Evolutionary conservation across 163 green algal species (phyloP).

Genomic region (Chlorella variabilis): DNA sequence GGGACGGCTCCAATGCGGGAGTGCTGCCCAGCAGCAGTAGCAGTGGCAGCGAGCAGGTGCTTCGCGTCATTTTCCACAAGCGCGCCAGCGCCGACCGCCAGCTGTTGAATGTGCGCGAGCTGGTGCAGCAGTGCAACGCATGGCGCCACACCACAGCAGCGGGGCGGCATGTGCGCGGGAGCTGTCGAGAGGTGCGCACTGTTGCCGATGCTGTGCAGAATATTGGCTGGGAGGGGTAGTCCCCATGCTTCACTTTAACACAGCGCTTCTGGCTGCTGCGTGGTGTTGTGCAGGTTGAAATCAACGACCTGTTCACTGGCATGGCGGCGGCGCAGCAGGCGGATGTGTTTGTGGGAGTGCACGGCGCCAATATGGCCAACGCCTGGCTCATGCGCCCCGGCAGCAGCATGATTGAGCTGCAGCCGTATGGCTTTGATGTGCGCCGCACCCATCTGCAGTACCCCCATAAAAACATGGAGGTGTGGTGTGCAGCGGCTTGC

Average conservation of each 20-base stretch:
- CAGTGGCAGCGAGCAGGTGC: neutral
- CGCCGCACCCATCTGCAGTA: neutral
- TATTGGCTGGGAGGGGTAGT: too few relatives aligned
- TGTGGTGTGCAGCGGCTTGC: neutral
- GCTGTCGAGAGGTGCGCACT: conserved; percentile 12
- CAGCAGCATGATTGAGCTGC: conserved; percentile 17
- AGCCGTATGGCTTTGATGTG: conserved; percentile 13
- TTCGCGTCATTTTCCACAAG: conserved; percentile 2
- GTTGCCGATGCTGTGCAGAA: neutral
- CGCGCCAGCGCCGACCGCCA: neutral
- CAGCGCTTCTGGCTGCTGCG: neutral
- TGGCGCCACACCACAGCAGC: neutral
- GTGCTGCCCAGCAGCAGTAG: neutral
- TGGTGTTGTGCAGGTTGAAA: neutral
- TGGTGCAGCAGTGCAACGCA: neutral
- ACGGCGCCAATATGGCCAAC: conserved; percentile 22
- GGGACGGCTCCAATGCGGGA: too few relatives aligned
- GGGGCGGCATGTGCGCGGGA: neutral
- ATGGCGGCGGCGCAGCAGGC: conserved; percentile 19
- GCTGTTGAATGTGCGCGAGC: conserved; percentile 17
- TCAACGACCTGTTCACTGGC: neutral
- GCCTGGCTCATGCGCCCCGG: conserved; percentile 27
- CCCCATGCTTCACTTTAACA: neutral
- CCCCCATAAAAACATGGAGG: neutral
- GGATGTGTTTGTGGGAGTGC: conserved; percentile 18